Percentiles rank a stretch among this genome's conserved stretches.
These are phyloP conservation scores for Danielozyma ontarioensis DNA, from an alignment of 805 yeast species.

Conservation along the genomic window DNA sequence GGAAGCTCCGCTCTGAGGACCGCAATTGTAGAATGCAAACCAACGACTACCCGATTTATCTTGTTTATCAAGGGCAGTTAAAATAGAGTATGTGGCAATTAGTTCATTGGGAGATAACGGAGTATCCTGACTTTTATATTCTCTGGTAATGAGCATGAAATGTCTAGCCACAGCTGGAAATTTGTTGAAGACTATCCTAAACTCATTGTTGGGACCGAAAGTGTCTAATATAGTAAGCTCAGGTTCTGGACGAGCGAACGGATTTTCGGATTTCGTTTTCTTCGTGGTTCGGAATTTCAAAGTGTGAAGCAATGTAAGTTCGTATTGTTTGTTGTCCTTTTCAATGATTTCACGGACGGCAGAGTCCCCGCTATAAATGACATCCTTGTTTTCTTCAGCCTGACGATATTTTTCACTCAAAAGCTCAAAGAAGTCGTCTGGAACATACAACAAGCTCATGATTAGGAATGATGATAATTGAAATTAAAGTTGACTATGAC, in stretches of 20 bases:
- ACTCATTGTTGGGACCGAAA: conserved; percentile 47
- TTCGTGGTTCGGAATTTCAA: conserved; percentile 36
- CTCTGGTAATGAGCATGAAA: conserved; percentile 70
- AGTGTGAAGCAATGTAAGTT: conserved; percentile 28
- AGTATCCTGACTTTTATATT: conserved; percentile 64
- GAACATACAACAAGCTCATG: conserved; percentile 22
- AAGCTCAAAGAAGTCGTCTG: conserved; percentile 31
- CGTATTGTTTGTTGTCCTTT: conserved; percentile 16
- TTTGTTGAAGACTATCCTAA: conserved; percentile 71
- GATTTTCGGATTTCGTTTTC: conserved; percentile 47
- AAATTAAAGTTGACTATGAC: not conserved
- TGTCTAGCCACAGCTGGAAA: conserved; percentile 82
- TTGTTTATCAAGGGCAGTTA: conserved; percentile 42
- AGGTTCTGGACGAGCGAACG: conserved; percentile 78
- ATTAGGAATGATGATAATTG: not conserved
- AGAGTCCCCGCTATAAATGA: conserved; percentile 49
- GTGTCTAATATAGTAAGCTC: conserved; percentile 57
- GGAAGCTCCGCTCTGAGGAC: conserved; percentile 88
- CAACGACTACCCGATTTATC: conserved; percentile 40
- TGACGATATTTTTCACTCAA: conserved; percentile 38
- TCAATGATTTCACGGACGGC: conserved; percentile 28
- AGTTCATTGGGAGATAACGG: conserved; percentile 73
- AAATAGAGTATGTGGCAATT: conserved; percentile 48
- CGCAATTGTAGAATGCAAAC: conserved; percentile 86
- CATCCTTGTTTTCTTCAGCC: conserved; percentile 43